Evolutionary conservation across 2,329 filamentous ascomycete genomes (phyloP), one percentile per base, ranked within the genome.

Genomic region (Diaporthe amygdali): DNA sequence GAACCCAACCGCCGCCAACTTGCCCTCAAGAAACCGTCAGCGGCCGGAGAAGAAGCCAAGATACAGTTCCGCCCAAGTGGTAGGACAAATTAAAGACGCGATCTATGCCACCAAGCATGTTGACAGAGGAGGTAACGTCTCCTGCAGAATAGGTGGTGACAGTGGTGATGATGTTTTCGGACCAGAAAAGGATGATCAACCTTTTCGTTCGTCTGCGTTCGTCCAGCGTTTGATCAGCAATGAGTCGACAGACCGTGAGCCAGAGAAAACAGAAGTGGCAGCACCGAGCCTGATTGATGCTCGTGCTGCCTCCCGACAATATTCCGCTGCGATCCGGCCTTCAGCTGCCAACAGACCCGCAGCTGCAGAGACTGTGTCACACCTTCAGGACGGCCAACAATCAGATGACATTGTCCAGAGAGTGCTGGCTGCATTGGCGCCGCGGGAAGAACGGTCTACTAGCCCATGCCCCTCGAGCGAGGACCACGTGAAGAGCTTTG

Each of bases 121-220:
- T 3, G 39, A 10, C 5, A 17, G 5, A 44, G 5, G 1, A 27
- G 25, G 17, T 2, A 27, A 15, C 25, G 5, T 17, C 5, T 22
- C 14, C 30, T 46, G 14, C 25, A 15, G 14, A 8, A 3, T 12
- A 15, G n/a, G 15, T 15, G 4, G 37, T 15, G 34, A 22, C 7
- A 59, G 46, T 39, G 39, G 66, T 25, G 71, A 71, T 27, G 51
- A 73, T 52, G 15, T 69, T n/a, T 54, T 68, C 27, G 49, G 32
- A 9, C 20, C 44, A 34, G 15, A 9, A 2, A 22, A 39, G 17
- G 37, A 51, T 12, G 10, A 4, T 22, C 6, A 22, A 0, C 9
- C 22, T 41, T 2, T 5, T 3, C 32, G 25, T 10, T 12, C 30
- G 27, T 39, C 52, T 12, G 66, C 41, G 3, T 68, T 59, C 14